phyloP scores from a whole-genome alignment of 2,329 filamentous ascomycete species.

The Apiospora aurea region DNA sequence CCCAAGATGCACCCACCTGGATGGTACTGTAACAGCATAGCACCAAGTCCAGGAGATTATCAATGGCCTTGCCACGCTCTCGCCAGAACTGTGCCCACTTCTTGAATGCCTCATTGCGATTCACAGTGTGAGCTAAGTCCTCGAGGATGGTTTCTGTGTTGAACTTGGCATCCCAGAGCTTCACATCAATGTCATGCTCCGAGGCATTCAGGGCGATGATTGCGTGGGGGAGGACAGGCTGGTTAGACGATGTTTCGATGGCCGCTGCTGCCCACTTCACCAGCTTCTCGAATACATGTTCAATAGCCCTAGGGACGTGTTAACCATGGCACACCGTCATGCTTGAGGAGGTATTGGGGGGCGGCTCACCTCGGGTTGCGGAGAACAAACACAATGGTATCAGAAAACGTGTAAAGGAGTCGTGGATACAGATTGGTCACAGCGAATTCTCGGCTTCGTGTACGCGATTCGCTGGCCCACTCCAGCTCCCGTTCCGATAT shows the following conservation, averaged over 20 bases:
- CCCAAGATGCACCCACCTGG: constrained; percentile 32
- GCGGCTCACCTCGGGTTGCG: constrained; percentile 42
- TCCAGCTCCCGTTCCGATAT: constrained; percentile 25
- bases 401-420: constrained; percentile 50
- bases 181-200: constrained; percentile 41
- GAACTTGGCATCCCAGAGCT: constrained; percentile 38
- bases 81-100: constrained; percentile 45
- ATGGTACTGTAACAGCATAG: constrained; percentile 54
- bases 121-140: constrained; percentile 37
- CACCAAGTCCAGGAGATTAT: constrained; percentile 49
- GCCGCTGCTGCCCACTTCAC: constrained; percentile 55
- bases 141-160: constrained; percentile 45
- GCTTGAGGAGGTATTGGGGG: not conserved
- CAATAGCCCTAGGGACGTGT: constrained; percentile 40
- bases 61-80: constrained; percentile 45
- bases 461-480: constrained; percentile 38
- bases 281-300: constrained; percentile 46
- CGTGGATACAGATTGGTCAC: constrained; percentile 48
- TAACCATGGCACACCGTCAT: not conserved
- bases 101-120: constrained; percentile 37
- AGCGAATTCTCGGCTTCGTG: constrained; percentile 40
- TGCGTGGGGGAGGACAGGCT: constrained; percentile 57
- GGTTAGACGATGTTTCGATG: constrained; percentile 57
- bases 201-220: constrained; percentile 56
- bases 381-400: constrained; percentile 49